Base-by-base conservation (phyloP, 1,284 basidiomycete species). In the Tylopilus orsonianus region DNA sequence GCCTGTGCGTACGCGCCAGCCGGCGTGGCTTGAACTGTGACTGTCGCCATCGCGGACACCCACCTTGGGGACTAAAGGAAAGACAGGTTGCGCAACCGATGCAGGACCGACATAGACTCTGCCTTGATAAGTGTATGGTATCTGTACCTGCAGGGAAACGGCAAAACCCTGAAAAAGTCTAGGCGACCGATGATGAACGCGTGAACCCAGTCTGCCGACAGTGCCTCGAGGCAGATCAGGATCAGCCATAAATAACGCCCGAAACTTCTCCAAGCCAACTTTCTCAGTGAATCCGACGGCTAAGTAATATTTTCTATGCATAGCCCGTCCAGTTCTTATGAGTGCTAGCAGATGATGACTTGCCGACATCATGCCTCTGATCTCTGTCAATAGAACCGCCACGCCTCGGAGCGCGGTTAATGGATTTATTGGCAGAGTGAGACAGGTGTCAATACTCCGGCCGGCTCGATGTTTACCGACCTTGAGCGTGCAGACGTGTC, bases 211-310 rank as follows among this genome's bases (percentile, higher is more conserved):
- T n/a, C n/a, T n/a, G n/a, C n/a, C 1, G 16, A 27, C 19, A n/a
- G 18, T 8, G 45, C 57, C 56, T 57, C 44, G 47, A 57, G 57
- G 57, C 55, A 45, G 46, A 53, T 47, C 57, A 40, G 29, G 44
- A 53, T 47, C 57, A 41, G 16, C 33, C 37, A 36, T 22, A 16
- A 16, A 46, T 32, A 44, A n/a, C n/a, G n/a, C 44, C 55, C 43
- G 52, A 55, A 52, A 40, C 54, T 29, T 20, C 29, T 22, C 41
- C 27, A 41, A 50, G 39, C 36, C 19, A 26, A 20, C 27, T 18
- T 40, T 35, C 22, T 18, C 20, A 24, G 38, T n/a, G 38, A 29
- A 12, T 19, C 16, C 23, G 35, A 18, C 26, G 32, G 32, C 32
- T 18, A n/a, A 16, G 32, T n/a, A n/a, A 33, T 4, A 29, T n/a